Conservation (phyloP, 192 early-diverging fungal genomes). For the Backusella liffmaniae region DNA sequence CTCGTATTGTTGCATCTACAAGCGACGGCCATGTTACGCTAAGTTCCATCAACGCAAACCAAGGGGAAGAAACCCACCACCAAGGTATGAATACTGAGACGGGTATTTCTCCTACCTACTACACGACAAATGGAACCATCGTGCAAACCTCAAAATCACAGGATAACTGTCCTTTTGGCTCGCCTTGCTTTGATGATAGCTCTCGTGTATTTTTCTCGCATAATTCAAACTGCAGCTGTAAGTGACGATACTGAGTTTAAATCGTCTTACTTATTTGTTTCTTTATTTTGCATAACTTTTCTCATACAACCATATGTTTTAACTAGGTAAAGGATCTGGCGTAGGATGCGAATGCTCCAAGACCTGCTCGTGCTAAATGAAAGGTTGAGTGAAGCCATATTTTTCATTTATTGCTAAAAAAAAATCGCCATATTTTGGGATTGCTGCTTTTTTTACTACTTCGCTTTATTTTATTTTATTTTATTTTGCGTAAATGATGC, state of each 20-base stretch:
- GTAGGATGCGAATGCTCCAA: neutral
- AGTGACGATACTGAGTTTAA: neutral
- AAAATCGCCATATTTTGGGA: no score
- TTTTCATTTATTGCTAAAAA: no score
- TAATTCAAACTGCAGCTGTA: neutral
- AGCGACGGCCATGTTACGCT: neutral
- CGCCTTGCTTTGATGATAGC: neutral
- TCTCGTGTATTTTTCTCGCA: neutral
- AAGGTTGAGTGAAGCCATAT: no score
- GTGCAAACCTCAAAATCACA: neutral
- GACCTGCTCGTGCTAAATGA: neutral
- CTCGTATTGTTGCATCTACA: conserved; percentile 6
- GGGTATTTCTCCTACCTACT: neutral
- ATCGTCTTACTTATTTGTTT: neutral
- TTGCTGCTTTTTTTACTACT: no score
- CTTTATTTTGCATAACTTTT: conserved; percentile 2
- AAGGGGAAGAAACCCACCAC: neutral
- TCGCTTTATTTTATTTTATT: no score
- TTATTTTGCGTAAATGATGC: no score
- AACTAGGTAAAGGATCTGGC: neutral
- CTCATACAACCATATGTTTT: neutral
- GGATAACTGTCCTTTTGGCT: neutral
- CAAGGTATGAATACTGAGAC: neutral
- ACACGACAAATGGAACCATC: neutral
- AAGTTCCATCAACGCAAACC: neutral